Evolutionary conservation across 75 land plant genomes (phyloP), one percentile per base, ranked within the genome.

Genomic region (Larix kaempferi): DNA sequence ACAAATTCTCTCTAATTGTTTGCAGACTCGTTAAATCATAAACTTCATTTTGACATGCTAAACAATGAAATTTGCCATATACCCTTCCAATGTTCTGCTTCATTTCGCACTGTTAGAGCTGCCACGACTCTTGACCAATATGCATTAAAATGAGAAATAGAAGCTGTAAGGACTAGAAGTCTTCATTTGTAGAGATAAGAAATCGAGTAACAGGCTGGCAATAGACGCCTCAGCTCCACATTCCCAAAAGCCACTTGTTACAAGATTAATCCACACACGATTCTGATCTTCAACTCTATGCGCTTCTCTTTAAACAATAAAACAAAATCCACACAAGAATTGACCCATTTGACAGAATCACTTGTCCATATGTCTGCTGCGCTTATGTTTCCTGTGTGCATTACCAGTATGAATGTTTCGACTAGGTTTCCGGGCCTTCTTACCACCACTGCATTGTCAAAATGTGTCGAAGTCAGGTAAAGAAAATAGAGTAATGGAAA

Each of bases 311-410:
- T 66, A 33, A 2, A 15, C 49, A 39, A 19, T 33, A 67, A 65
- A 67, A 67, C 71, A 66, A 33, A 17, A 19, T 17, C 7, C 44
- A 41, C 1, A 67, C 17, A 67, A 67, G 71, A 67, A 26, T 19
- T 19, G n/a, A 37, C 69, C 14, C 37, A 19, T 37, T 37, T 69
- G 14, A 1, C 49, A n/a, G 41, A 21, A 5, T 39, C 74, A 84
- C 77, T 80, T 77, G 73, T 84, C 82, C 49, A 82, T 44, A 64
- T 80, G 86, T 23, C 75, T 84, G 19, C 75, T 81, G 19, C 85
- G 80, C 76, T 86, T 86, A 16, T 59, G 85, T 71, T 76, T 86
- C 25, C 72, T 82, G 77, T 76, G 79, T 59, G 78, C 14, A 41
- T 80, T 73, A 44, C 74, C 26, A 49, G 76, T 22, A 33, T 71